Conservation (phyloP, 768 basidiomycete species). For the Pleurotus pulmonarius region DNA sequence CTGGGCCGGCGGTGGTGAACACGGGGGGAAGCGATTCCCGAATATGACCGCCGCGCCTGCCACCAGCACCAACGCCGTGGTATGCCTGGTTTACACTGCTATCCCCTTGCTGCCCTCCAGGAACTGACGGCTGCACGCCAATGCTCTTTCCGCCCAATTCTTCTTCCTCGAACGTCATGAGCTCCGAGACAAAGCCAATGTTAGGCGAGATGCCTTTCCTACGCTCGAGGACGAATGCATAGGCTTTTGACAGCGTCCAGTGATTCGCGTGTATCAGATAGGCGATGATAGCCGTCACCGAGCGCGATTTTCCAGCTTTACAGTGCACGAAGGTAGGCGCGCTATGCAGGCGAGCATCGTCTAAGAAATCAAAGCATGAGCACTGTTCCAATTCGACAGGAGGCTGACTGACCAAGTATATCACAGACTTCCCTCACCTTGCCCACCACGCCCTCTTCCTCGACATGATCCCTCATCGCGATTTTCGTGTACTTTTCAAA, state of each 20-base stretch:
- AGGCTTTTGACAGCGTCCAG: constrained; percentile 91
- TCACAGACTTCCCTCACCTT: constrained; percentile 85
- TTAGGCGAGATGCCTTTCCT: constrained; percentile 95
- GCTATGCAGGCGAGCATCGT: constrained; percentile 87
- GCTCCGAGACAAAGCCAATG: constrained; percentile 95
- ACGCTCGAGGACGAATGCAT: constrained; percentile 87
- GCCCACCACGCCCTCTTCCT: constrained; percentile 82
- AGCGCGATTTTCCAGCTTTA: constrained; percentile 93
- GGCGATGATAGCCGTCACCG: constrained; percentile 94
- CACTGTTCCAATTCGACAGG: background rate
- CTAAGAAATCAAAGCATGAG: constrained; percentile 33
- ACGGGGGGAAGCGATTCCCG: constrained; percentile 75
- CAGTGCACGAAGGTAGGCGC: constrained; percentile 94
- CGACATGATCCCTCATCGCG: constrained; percentile 93
- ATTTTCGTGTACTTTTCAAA: constrained; percentile 87
- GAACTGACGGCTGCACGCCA: constrained; percentile 50
- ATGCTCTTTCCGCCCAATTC: constrained; percentile 77
- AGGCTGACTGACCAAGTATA: constrained; percentile 65
- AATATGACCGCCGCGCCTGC: constrained; percentile 56
- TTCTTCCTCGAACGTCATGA: constrained; percentile 94
- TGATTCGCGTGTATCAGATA: constrained; percentile 97
- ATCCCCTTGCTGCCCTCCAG: constrained; percentile 21
- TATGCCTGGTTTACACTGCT: constrained; percentile 23
- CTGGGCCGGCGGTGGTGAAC: constrained; percentile 24
- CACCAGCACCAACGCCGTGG: constrained; percentile 39